Percentiles rank a stretch among this genome's conserved stretches.
Conservation (phyloP, 257 asterid genomes). For the Nicotiana noctiflora region DNA sequence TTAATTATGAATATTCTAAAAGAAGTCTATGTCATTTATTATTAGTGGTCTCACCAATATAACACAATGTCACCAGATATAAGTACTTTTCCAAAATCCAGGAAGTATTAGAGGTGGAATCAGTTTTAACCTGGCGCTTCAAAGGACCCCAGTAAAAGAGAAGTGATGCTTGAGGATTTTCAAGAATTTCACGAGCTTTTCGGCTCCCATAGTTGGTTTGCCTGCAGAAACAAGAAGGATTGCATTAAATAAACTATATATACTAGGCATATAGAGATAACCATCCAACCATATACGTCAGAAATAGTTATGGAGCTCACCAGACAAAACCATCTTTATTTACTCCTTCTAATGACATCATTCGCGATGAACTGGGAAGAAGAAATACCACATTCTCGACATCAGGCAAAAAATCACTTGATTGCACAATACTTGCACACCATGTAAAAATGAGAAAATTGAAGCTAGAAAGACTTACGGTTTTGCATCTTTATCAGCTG, state of each 20-base stretch:
- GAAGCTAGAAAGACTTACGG: constrained; percentile 13
- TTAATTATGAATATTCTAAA: not conserved
- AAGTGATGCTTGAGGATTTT: constrained; percentile 71
- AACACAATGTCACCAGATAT: not conserved
- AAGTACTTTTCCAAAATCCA: not conserved
- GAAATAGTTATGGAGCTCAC: constrained; percentile 33
- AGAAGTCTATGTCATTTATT: too few relatives aligned
- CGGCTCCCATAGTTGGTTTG: constrained; percentile 64
- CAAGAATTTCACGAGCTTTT: constrained; percentile 63
- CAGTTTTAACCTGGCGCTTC: constrained; percentile 57
- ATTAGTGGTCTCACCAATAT: not conserved
- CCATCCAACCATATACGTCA: constrained; percentile 8
- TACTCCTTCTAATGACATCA: constrained; percentile 65
- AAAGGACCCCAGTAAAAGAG: constrained; percentile 64
- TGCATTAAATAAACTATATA: not conserved
- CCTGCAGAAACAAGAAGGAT: constrained; percentile 35
- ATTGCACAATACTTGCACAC: not conserved
- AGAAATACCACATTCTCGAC: not conserved
- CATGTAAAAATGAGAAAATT: not conserved
- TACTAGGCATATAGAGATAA: not conserved
- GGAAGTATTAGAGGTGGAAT: not conserved
- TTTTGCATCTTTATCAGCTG: constrained; percentile 26
- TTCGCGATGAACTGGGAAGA: constrained; percentile 58
- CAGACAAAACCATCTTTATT: constrained; percentile 67
- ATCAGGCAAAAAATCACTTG: not conserved